Base-by-base conservation (phyloP, 352 stramenopile species). In the Pythium sp. region DNA sequence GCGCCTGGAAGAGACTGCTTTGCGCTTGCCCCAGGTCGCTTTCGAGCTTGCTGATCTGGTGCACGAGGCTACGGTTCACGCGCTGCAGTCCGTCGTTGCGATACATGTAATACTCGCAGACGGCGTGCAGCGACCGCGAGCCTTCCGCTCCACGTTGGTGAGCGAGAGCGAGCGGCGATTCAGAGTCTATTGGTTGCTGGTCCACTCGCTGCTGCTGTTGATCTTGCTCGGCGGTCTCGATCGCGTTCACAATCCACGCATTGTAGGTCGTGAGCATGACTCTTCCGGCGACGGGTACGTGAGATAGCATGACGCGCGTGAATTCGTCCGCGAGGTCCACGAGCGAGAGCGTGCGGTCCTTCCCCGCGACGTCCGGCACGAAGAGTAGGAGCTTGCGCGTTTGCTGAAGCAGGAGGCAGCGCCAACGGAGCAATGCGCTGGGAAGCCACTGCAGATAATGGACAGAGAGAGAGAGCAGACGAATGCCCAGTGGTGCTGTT, bases 231-330 rank as follows among this genome's bases (percentile, higher is more conserved):
- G 38, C 22, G 6, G 32, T 22, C 22, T 55, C 41, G 22, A 32
- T n/a, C 15, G 14, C 34, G 11, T 55, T 53, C 1, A 30, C 32
- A 30, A 72, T 64, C 67, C 67, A 72, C 1, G 58, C 51, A 20
- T 30, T 68, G 46, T 67, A 68, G n/a, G 38, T 72, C 54, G 62
- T 47, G 2, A 72, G n/a, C 61, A 68, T 72, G 26, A 54, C 32
- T 30, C 32, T 47, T 57, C 53, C 65, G 6, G 51, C 59, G 9
- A 71, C 18, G 9, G 64, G 65, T 18, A 70, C 59, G 41, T 56
- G 22, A 2, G 36, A 11, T 1, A 72, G 60, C 24, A 63, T 32
- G 5, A 26, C 30, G 22, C 61, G 60, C 9, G 58, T 60, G 34
- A 14, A 34, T 22, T 22, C 15, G 59, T 72, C 49, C 4, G 56